phyloP scores from a whole-genome alignment of 2,329 filamentous ascomycete species.

The Elsinoe necatrix region DNA sequence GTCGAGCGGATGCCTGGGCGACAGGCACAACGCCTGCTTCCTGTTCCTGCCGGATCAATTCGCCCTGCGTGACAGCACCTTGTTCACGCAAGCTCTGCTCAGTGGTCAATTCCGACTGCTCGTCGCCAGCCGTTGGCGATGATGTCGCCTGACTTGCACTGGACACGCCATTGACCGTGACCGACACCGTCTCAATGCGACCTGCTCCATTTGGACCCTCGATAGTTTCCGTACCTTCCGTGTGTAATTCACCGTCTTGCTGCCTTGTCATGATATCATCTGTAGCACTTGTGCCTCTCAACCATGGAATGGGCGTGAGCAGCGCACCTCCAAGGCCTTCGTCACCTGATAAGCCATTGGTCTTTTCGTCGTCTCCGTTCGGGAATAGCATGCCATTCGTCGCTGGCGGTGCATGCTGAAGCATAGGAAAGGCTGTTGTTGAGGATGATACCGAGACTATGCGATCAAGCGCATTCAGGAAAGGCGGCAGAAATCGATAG shows the following conservation, averaged over 20 bases:
- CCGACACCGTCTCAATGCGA: constrained; percentile 70
- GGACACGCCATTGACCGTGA: constrained; percentile 58
- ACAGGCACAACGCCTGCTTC: constrained; percentile 69
- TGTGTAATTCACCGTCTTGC: constrained; percentile 47
- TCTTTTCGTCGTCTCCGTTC: constrained; percentile 45
- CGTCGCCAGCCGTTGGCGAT: constrained; percentile 20
- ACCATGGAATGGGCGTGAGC: constrained; percentile 89
- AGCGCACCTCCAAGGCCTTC: constrained; percentile 84
- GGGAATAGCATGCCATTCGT: constrained; percentile 41
- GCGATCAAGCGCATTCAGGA: constrained; percentile 82
- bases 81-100: constrained; percentile 30
- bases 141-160: constrained; percentile 25
- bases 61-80: constrained; percentile 67
- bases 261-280: constrained; percentile 25
- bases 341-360: constrained; percentile 66
- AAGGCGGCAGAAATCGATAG: constrained; percentile 74
- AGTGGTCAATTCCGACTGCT: neutral
- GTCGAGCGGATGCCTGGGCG: constrained; percentile 41
- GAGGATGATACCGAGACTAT: constrained; percentile 83
- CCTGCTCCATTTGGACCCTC: constrained; percentile 73
- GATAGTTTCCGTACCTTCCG: constrained; percentile 70
- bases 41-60: constrained; percentile 79
- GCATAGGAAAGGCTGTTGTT: constrained; percentile 73
- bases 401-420: constrained; percentile 38
- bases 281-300: constrained; percentile 36